A percentile compares a stretch with the other conserved stretches of the same genome.
Conservation (phyloP, 2,329 filamentous ascomycete species). For the Lachnellula arida region DNA sequence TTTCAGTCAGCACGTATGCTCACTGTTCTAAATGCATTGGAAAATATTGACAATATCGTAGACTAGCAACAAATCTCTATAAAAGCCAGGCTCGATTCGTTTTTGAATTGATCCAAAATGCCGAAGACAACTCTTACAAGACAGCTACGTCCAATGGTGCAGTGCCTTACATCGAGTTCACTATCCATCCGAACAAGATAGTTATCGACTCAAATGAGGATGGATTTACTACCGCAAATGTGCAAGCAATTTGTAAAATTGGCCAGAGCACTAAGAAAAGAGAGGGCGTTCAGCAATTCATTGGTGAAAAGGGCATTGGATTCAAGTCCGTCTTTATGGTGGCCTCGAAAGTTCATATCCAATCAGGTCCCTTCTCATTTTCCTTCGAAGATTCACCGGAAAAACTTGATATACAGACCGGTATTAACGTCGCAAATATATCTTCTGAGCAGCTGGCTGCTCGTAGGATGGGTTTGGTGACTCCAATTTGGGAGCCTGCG, state of each 20-base stretch:
- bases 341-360: constrained; percentile 34
- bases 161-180: constrained; percentile 19
- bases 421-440: too few species aligned
- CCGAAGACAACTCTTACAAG: constrained; percentile 36
- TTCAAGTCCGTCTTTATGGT: constrained; percentile 35
- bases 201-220: constrained; percentile 35
- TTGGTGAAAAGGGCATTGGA: constrained; percentile 35
- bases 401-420: too few species aligned
- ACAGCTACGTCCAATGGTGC: constrained; percentile 1
- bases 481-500: constrained; percentile 6
- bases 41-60: constrained; percentile 17
- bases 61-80: constrained; percentile 40
- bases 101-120: constrained; percentile 36
- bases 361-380: constrained; percentile 32
- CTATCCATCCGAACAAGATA: constrained; percentile 25
- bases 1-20: constrained; percentile 3
- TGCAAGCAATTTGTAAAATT: constrained; percentile 35
- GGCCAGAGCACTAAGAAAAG: constrained; percentile 34
- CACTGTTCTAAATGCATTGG: constrained; percentile 1
- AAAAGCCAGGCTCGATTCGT: constrained; percentile 31
- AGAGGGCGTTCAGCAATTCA: constrained; percentile 18
- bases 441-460: too few species aligned
- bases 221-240: constrained; percentile 34
- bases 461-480: constrained; percentile 4
- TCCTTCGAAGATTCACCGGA: too few species aligned